Conservation (phyloP, 257 asterid species). For the Lavandula angustifolia region DNA sequence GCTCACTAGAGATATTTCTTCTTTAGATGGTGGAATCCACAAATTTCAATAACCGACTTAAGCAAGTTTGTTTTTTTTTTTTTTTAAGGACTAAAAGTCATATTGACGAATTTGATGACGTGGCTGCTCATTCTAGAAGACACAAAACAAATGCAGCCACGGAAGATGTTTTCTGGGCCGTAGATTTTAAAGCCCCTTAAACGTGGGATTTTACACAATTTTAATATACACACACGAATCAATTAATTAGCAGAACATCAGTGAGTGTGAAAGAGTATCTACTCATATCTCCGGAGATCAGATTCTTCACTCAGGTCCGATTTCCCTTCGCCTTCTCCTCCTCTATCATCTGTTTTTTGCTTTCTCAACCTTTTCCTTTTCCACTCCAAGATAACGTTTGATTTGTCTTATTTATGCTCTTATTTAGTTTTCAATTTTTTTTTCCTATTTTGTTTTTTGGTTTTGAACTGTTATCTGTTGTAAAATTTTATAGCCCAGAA, state of each 20-base stretch:
- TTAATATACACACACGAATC: too few relatives aligned
- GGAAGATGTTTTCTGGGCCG: too few relatives aligned
- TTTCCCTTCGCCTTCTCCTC: neutral
- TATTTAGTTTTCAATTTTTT: neutral
- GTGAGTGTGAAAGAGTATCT: constrained; percentile 5
- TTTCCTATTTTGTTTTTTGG: neutral
- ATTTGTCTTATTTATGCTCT: neutral
- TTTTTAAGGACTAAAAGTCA: too few relatives aligned
- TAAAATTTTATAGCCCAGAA: neutral
- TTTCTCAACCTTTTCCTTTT: neutral
- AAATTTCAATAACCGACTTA: too few relatives aligned
- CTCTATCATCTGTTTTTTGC: neutral
- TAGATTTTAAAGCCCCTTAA: too few relatives aligned
- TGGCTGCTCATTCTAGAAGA: too few relatives aligned
- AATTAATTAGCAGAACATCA: neutral
- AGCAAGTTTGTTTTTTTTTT: too few relatives aligned
- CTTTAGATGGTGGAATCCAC: too few relatives aligned
- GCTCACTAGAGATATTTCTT: too few relatives aligned
- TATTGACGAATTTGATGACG: too few relatives aligned
- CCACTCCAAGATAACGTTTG: constrained; percentile 8
- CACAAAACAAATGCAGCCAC: too few relatives aligned
- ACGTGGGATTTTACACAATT: too few relatives aligned
- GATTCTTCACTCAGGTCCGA: constrained; percentile 27
- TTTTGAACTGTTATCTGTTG: neutral
- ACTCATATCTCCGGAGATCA: constrained; percentile 18